phyloP scores from a whole-genome alignment of 2,329 filamentous ascomycete species.

The Apiospora koreana region DNA sequence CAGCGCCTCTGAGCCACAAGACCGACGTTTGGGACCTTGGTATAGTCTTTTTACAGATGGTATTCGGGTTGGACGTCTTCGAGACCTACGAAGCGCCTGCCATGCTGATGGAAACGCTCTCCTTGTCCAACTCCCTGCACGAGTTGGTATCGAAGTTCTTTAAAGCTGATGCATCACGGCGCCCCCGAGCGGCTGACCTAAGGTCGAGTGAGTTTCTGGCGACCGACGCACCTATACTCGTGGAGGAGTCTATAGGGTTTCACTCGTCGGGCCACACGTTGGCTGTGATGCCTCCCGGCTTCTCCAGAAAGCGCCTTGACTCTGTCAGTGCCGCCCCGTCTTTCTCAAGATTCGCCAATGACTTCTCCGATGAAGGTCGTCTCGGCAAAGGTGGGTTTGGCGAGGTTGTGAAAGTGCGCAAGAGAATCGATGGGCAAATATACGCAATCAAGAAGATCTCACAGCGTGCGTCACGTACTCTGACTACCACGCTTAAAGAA shows the following conservation, averaged over 20 bases:
- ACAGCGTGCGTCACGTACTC: slow-evolving; percentile 73
- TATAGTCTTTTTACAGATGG: slow-evolving; percentile 89
- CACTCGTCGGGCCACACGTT: slow-evolving; percentile 45
- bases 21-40: slow-evolving; percentile 96
- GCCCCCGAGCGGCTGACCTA: slow-evolving; percentile 78
- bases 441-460: slow-evolving; percentile 98
- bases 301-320: slow-evolving; percentile 57
- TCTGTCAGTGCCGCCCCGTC: slow-evolving; percentile 56
- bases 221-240: slow-evolving; percentile 62
- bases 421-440: slow-evolving; percentile 88
- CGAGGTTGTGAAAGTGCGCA: slow-evolving; percentile 91
- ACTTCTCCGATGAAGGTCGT: slow-evolving; percentile 87
- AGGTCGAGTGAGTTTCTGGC: slow-evolving; percentile 66
- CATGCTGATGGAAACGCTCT: slow-evolving; percentile 69
- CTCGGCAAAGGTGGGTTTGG: slow-evolving; percentile 94
- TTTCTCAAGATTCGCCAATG: slow-evolving; percentile 78
- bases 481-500: slow-evolving; percentile 82
- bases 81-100: slow-evolving; percentile 79
- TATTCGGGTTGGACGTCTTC: slow-evolving; percentile 78
- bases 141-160: slow-evolving; percentile 86
- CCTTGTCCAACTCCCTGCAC: slow-evolving; percentile 72
- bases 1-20: slow-evolving; percentile 68
- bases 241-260: slow-evolving; percentile 43
- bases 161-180: slow-evolving; percentile 78
- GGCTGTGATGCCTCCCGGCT: slow-evolving; percentile 41